Evolutionary conservation across 2,329 filamentous ascomycete species (phyloP).

Genomic region (Trichoderma guizhouense): DNA sequence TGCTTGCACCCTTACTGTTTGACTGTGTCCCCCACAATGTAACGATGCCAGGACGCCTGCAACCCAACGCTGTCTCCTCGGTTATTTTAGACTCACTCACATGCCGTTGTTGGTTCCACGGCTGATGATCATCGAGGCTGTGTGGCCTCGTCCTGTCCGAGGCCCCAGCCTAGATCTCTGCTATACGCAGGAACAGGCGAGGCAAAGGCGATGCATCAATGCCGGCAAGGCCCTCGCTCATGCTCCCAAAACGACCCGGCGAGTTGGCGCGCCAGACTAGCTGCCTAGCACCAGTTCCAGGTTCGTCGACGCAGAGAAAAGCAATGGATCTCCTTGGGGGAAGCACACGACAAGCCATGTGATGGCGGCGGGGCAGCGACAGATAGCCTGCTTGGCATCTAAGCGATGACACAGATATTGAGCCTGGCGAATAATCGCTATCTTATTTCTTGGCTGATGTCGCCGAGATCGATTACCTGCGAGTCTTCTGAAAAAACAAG

Average conservation of each 20-base stretch:
- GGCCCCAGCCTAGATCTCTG: background rate
- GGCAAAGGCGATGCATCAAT: background rate
- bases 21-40: background rate
- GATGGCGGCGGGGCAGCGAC: constrained; percentile 7
- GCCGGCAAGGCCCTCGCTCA: background rate
- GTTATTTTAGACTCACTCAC: background rate
- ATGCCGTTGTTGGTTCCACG: background rate
- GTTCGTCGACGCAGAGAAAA: background rate
- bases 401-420: constrained; percentile 12
- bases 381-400: constrained; percentile 14
- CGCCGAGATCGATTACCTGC: background rate
- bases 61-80: background rate
- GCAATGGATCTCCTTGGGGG: background rate
- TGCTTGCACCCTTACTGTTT: background rate
- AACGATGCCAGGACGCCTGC: background rate
- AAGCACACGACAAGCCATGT: constrained; percentile 10
- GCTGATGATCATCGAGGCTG: background rate
- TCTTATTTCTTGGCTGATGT: background rate
- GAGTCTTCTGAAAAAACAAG: background rate
- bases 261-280: background rate
- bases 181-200: background rate
- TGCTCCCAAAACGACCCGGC: background rate
- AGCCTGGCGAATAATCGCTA: background rate
- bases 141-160: background rate
- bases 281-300: background rate